Percentiles rank a stretch among this genome's conserved stretches.
These are phyloP conservation scores for Microsporum canis DNA, from an alignment of 2,329 filamentous ascomycete species.

Conservation along the genomic window DNA sequence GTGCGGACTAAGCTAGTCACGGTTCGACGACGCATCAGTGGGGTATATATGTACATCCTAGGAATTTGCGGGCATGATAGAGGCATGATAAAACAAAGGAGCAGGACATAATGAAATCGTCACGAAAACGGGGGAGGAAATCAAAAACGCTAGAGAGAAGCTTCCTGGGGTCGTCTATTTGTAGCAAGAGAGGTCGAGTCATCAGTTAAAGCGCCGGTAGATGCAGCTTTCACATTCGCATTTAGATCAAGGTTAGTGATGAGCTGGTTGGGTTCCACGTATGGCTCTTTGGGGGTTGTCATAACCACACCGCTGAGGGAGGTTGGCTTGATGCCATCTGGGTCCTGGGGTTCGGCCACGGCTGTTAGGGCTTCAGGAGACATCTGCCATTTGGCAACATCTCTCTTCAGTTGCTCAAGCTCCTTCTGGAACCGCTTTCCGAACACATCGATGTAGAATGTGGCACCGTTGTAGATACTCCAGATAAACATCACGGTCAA, in stretches of 20 bases:
- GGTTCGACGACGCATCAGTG: background rate
- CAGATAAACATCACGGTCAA: constrained; percentile 75
- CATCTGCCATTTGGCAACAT: constrained; percentile 80
- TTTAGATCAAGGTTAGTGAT: constrained; percentile 1
- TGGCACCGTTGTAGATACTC: constrained; percentile 95
- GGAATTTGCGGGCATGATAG: background rate
- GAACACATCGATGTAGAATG: constrained; percentile 97
- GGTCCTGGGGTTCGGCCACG: background rate
- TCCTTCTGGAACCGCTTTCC: constrained; percentile 95
- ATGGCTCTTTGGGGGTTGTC: background rate
- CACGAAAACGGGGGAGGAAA: background rate
- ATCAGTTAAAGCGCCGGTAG: background rate
- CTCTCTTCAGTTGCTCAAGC: constrained; percentile 73
- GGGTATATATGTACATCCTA: constrained; percentile 5
- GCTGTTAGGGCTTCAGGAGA: constrained; percentile 9
- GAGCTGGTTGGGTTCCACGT: background rate
- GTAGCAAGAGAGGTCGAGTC: background rate
- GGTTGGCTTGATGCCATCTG: background rate
- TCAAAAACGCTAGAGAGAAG: background rate
- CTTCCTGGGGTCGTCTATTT: constrained; percentile 1
- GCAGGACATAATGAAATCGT: background rate
- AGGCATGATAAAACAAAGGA: background rate
- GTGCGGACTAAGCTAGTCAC: background rate
- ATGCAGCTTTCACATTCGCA: background rate
- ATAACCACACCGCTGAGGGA: constrained; percentile 2